Base-by-base conservation (phyloP, 1,284 basidiomycete species). In the Mycena sp. region DNA sequence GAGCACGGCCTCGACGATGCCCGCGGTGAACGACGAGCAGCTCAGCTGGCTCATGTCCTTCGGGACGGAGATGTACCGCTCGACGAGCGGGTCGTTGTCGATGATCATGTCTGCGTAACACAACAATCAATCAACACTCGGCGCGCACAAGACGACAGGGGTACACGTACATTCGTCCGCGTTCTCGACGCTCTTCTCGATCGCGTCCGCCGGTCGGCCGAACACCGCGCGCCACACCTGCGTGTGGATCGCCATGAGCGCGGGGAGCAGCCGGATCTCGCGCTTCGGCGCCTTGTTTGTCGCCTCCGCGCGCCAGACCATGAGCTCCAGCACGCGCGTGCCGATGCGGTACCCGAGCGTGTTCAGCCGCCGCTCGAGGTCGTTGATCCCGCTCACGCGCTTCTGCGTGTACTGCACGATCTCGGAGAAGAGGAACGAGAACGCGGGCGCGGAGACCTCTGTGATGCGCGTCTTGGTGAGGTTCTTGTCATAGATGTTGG, bases 21-120 rank as follows among this genome's bases (percentile, higher is more conserved):
- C 97, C 6, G 97, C 97, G 0, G 96, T 96, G 74, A 98, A 93
- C 1, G 97, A 98, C 37, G 96, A 98, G 73, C 96, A 98, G 71
- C 92, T 96, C 38, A 99, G 84, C 71, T 95, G 91, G 67, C 89
- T 92, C 88, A 99, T 92, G 73, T 99, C 98, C 70, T 90, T 90
- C 6, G 97, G 98, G 25, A 99, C 91, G 19, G 95, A 95, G 65
- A 99, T 95, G 70, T 93, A 85, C 67, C 93, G 88, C 58, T 98
- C 96, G 68, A 99, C 86, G 21, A 92, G 87, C 12, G 98, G 96
- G 73, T 95, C 91, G 74, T 99, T 99, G 81, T 98, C 94, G 64
- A 97, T 93, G 68, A 99, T 95, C 98, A 99, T 99, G 79, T 99
- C 32, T 35, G 32, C 14, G 14, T 35, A 7, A n/a, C n/a, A n/a